These are phyloP conservation scores for Amylostereum chailletii DNA, from an alignment of 1,284 basidiomycete genomes.

Conservation along the genomic window DNA sequence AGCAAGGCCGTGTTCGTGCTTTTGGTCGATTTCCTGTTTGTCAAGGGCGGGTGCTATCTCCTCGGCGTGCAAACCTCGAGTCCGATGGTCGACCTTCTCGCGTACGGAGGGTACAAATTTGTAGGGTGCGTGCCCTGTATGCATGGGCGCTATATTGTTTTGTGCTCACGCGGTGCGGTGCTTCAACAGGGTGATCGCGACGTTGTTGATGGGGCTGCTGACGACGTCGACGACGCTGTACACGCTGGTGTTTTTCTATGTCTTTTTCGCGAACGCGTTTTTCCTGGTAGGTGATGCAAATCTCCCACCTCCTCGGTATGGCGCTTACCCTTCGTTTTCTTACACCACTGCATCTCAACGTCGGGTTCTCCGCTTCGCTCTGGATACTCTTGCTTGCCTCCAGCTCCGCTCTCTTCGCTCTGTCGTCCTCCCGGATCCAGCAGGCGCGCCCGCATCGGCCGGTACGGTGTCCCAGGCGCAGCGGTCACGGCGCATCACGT, in stretches of 20 bases:
- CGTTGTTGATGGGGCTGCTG: conserved; percentile 55
- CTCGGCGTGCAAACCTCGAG: conserved; percentile 74
- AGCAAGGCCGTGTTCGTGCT: conserved; percentile 79
- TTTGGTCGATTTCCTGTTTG: conserved; percentile 78
- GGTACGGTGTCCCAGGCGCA: conserved; percentile 75
- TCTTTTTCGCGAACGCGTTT: conserved; percentile 85
- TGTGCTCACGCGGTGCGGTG: neutral
- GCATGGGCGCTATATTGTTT: neutral
- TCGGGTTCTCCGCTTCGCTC: neutral
- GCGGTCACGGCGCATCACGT: conserved; percentile 74
- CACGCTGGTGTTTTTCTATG: conserved; percentile 72
- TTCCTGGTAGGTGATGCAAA: conserved; percentile 67
- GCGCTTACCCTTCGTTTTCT: neutral
- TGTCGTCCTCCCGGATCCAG: conserved; percentile 67
- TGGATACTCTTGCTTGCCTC: neutral
- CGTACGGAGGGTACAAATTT: conserved; percentile 96
- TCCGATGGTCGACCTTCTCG: conserved; percentile 65
- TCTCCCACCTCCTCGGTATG: neutral
- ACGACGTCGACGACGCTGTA: conserved; percentile 59
- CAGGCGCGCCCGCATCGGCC: conserved; percentile 32
- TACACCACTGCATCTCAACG: neutral
- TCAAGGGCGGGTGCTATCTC: conserved; percentile 42
- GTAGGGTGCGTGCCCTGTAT: conserved; percentile 58
- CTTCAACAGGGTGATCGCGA: conserved; percentile 56
- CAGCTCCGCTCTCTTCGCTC: conserved; percentile 89